A percentile compares a stretch with the other conserved stretches of the same genome.
These are phyloP conservation scores for Rubia yunnanensis DNA, from an alignment of 257 asterid species.

Conservation along the genomic window DNA sequence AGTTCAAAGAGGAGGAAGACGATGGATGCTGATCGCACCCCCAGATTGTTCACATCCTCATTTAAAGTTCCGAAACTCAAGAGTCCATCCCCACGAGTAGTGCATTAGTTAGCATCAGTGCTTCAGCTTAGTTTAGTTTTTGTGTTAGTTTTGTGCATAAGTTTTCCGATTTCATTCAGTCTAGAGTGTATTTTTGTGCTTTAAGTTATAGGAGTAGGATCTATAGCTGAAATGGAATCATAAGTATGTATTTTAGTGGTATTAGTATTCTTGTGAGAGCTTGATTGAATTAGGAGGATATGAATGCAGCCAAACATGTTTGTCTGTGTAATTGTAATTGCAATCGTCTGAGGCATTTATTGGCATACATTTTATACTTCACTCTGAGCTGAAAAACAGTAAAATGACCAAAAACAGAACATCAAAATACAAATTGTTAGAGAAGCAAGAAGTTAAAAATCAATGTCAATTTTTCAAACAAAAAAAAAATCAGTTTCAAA, in stretches of 20 bases:
- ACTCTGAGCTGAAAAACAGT: neutral
- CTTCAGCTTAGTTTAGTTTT: neutral
- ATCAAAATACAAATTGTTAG: no score
- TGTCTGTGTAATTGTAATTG: neutral
- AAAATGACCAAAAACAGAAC: no score
- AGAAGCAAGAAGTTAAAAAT: no score
- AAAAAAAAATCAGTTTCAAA: no score
- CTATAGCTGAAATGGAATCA: neutral
- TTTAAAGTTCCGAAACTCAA: slow-evolving; percentile 75
- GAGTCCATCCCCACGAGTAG: slow-evolving; percentile 22
- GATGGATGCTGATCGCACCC: slow-evolving; percentile 27
- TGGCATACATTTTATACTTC: neutral
- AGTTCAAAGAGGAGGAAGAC: slow-evolving; percentile 54
- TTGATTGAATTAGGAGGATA: neutral
- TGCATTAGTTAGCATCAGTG: slow-evolving; percentile 13
- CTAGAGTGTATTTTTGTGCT: neutral
- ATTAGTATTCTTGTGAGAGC: neutral
- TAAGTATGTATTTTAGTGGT: slow-evolving; percentile 7
- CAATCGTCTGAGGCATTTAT: neutral
- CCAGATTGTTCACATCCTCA: slow-evolving; percentile 59
- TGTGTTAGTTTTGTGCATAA: neutral
- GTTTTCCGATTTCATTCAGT: neutral
- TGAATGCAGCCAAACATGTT: neutral
- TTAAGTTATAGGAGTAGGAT: neutral
- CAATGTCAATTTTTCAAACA: no score